Base-by-base conservation (phyloP, 306 rosid species). In the Pterocarpus macrocarpus region DNA sequence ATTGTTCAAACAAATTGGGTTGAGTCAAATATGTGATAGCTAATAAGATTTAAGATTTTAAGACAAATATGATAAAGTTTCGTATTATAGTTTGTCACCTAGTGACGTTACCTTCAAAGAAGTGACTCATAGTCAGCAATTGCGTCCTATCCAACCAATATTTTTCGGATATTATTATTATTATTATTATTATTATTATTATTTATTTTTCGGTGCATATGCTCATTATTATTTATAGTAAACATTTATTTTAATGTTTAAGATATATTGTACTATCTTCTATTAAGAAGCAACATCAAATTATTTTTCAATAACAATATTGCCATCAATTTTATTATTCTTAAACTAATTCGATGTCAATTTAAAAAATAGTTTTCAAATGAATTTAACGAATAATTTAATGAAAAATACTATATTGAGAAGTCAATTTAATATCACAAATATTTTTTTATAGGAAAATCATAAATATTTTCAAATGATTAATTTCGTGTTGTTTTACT, bases 11-110 rank as follows among this genome's bases (percentile, higher is more conserved):
- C 43, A 47, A 72, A 76, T 71, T 65, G 76, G 73, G 47, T 52
- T 77, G 11, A 67, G 47, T 65, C 83, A 81, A 64, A 78, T 67
- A 70, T 41, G 71, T 64, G 36, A 81, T n/a, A 12, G 73, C 74
- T 11, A 56, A 22, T 74, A 41, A 58, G 30, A 16, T 53, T 64
- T 78, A 2, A 5, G 69, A 32, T 38, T 22, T 58, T 0, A 52
- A 14, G 5, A 59, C 3, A 43, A 73, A 57, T 28, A 57, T 12
- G 4, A 15, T 50, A 43, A 15, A 49, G 68, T 63, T 70, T 85
- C 49, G 79, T 35, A 45, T 32, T 64, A 47, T 33, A 11, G 2
- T 30, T 64, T 80, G 79, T 66, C 76, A 16, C 17, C 35, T 14
- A 4, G 38, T 41, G 3, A 6, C 33, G 41, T 52, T 64, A n/a